Evolutionary conservation across 768 basidiomycete genomes (phyloP).

Genomic region (Leccinum uliginosum): DNA sequence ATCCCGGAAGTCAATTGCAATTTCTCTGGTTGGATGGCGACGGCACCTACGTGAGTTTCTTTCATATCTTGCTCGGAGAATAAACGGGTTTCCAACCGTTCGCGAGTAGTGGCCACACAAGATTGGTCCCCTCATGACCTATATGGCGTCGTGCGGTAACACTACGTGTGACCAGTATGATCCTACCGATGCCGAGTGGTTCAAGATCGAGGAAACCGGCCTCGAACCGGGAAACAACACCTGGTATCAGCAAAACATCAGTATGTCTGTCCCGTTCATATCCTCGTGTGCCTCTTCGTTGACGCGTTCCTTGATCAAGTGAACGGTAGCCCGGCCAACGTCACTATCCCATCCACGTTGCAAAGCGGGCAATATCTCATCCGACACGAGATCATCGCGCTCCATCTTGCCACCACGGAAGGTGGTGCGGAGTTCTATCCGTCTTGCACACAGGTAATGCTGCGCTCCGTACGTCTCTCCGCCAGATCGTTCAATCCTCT

Average conservation of each 20-base stretch:
- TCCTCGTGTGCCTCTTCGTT: not conserved
- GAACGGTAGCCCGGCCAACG: slow-evolving; percentile 36
- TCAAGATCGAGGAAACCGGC: slow-evolving; percentile 63
- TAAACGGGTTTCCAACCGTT: not conserved
- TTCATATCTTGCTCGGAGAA: not conserved
- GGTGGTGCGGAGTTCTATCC: slow-evolving; percentile 83
- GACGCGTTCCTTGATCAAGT: slow-evolving; percentile 23
- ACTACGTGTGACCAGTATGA: slow-evolving; percentile 59
- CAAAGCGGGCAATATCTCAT: slow-evolving; percentile 69
- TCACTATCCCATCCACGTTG: slow-evolving; percentile 48
- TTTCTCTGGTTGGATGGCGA: slow-evolving; percentile 55
- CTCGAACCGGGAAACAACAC: slow-evolving; percentile 31
- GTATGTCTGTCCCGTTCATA: slow-evolving; percentile 32
- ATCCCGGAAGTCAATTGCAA: slow-evolving; percentile 52
- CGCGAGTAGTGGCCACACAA: slow-evolving; percentile 47
- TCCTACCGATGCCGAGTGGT: slow-evolving; percentile 58
- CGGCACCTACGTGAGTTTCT: slow-evolving; percentile 30
- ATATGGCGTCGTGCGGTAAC: slow-evolving; percentile 61
- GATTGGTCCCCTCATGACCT: slow-evolving; percentile 68
- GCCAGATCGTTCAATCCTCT: not conserved
- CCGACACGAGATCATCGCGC: slow-evolving; percentile 76
- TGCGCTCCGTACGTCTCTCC: not conserved
- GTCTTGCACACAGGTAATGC: slow-evolving; percentile 48
- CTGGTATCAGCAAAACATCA: slow-evolving; percentile 55
- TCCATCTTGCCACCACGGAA: slow-evolving; percentile 53